Percentiles rank a stretch among this genome's conserved stretches.
Evolutionary conservation across 768 basidiomycete species (phyloP).

Genomic region (Leccinum pellstonianum): DNA sequence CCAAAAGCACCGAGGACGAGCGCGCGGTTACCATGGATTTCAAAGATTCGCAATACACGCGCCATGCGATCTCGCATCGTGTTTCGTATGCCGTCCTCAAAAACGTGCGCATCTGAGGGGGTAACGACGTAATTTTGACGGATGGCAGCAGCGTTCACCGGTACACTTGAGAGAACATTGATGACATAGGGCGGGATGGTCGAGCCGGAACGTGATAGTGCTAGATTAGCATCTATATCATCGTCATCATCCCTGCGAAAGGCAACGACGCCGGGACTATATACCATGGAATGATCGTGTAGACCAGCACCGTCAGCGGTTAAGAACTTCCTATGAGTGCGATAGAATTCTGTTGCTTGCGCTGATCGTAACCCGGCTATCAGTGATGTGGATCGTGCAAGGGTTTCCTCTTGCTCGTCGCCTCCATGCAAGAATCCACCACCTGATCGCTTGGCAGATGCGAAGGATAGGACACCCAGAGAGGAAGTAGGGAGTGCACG

Average conservation of each 20-base stretch:
- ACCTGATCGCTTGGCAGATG: constrained; percentile 43
- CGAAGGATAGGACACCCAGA: constrained; percentile 43
- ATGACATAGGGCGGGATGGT: constrained; percentile 40
- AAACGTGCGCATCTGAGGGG: constrained; percentile 34
- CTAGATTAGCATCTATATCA: constrained; percentile 15
- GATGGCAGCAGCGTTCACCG: constrained; percentile 44
- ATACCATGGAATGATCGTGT: constrained; percentile 49
- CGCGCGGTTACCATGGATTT: constrained; percentile 37
- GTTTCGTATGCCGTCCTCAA: constrained; percentile 38
- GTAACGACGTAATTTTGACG: constrained; percentile 38
- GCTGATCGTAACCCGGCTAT: constrained; percentile 37
- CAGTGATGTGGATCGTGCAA: constrained; percentile 42
- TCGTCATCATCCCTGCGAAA: constrained; percentile 41
- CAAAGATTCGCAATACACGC: constrained; percentile 43
- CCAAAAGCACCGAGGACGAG: constrained; percentile 48
- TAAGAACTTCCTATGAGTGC: constrained; percentile 36
- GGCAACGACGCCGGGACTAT: constrained; percentile 42
- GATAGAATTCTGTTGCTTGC: constrained; percentile 40
- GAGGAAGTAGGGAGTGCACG: constrained; percentile 25
- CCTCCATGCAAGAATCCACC: constrained; percentile 46
- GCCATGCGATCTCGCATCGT: constrained; percentile 52
- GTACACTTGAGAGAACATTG: constrained; percentile 41
- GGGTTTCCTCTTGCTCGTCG: constrained; percentile 45
- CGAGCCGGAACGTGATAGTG: constrained; percentile 15
- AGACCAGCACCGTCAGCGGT: constrained; percentile 40